Base-by-base conservation (phyloP, 1,139 yeast genomes). In the Kodamaea anthophila region DNA sequence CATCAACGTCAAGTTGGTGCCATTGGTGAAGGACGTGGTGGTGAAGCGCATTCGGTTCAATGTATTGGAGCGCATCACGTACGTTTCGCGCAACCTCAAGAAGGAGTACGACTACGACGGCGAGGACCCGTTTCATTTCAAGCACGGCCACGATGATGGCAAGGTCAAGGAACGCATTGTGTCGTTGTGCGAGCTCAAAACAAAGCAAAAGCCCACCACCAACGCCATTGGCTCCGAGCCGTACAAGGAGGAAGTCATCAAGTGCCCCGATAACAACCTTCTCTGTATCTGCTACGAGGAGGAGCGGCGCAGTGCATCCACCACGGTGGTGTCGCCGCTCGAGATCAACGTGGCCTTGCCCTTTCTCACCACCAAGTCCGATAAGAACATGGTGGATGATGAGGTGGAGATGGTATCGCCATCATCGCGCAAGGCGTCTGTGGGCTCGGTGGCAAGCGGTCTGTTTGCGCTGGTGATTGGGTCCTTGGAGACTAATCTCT, bases 21-120 rank as follows among this genome's bases (percentile, higher is more conserved):
- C 96, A 0, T 47, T 85, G 36, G 76, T 74, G 3, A 80, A 80
- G 49, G 74, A 77, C 39, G 71, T 87, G 3, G 61, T 68, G 20
- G 64, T 87, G 23, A 87, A 83, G 42, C 63, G 94, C 42, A 68
- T 87, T 30, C 74, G 79, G 36, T 72, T 86, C 30, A 82, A 80
- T 42, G 68, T 85, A 6, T 58, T 79, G 37, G 96, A 87, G 51
- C 70, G 79, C 36, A 73, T 82, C 10, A 74, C 86, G 0, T 84
- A 49, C 31, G 71, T 68, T 3, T 78, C 83, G 3, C 73, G 70
- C 36, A 68, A 70, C 41, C 50, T 71, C 39, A 58, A 66, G 21
- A 62, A 55, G 38, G 85, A 77, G 45, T 73, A 65, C 39, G 83
- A 77, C 35, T 77, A 70, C 32, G 77, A 72, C 30, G 59, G 61